phyloP scores from a whole-genome alignment of 805 yeast species.

The Debaryomyces hansenii region DNA sequence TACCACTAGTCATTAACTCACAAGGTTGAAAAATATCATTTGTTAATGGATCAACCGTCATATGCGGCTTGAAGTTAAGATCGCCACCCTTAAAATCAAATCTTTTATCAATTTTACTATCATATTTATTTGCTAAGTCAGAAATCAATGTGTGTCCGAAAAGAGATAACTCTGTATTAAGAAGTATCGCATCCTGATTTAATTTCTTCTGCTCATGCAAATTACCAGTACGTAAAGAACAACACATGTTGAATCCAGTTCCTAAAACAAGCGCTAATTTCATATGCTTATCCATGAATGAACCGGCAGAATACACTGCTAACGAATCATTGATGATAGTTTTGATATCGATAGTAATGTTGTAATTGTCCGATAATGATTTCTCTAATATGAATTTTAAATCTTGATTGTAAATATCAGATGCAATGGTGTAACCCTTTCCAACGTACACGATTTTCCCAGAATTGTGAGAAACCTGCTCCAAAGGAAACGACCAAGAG shows the following conservation, averaged over 20 bases:
- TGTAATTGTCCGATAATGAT: conserved; percentile 21
- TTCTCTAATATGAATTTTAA: conserved; percentile 42
- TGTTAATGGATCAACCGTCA: conserved; percentile 20
- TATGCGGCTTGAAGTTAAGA: conserved; percentile 25
- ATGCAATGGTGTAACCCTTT: conserved; percentile 56
- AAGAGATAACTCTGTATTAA: conserved; percentile 57
- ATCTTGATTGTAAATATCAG: conserved; percentile 39
- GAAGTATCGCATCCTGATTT: conserved; percentile 19
- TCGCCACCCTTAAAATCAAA: conserved; percentile 15
- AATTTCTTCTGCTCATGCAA: conserved; percentile 19
- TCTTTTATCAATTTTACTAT: conserved; percentile 36
- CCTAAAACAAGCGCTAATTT: conserved; percentile 63
- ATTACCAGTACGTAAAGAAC: conserved; percentile 26
- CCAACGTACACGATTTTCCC: conserved; percentile 54
- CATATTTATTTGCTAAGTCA: conserved; percentile 37
- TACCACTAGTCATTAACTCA: conserved; percentile 55
- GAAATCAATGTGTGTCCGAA: conserved; percentile 44
- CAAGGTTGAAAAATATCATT: conserved; percentile 51
- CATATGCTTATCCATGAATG: conserved; percentile 34
- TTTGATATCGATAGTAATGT: conserved; percentile 36
- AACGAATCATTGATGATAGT: conserved; percentile 62
- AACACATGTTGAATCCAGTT: conserved; percentile 64
- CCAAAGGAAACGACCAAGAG: conserved; percentile 60
- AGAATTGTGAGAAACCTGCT: conserved; percentile 38
- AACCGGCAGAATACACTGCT: conserved; percentile 61